These are phyloP conservation scores for Actinomucor elegans DNA, from an alignment of 371 early-diverging fungal species.

Conservation along the genomic window DNA sequence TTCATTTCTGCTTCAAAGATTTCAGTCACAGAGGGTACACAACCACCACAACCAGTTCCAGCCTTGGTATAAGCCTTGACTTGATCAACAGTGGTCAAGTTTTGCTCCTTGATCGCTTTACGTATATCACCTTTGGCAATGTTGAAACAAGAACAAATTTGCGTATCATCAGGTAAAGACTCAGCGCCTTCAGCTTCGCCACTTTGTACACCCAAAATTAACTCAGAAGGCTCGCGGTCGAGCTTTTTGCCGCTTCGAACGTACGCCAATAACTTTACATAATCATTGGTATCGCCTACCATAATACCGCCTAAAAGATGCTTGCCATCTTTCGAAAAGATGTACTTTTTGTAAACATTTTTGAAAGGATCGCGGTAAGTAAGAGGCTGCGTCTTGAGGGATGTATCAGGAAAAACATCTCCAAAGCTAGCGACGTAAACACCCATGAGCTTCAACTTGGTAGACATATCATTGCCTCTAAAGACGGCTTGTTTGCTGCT, in stretches of 20 bases:
- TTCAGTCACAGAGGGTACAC: conserved; percentile 53
- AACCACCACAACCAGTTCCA: conserved; percentile 65
- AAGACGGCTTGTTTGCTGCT: conserved; percentile 33
- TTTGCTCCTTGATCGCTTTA: conserved; percentile 39
- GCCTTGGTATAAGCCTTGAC: conserved; percentile 61
- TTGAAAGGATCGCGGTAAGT: conserved; percentile 61
- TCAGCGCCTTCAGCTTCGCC: conserved; percentile 37
- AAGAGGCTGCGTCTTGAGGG: conserved; percentile 36
- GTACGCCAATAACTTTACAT: conserved; percentile 56
- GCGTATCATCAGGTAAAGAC: conserved; percentile 65
- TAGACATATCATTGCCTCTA: conserved; percentile 65
- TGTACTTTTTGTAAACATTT: conserved; percentile 60
- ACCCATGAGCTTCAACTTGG: conserved; percentile 69
- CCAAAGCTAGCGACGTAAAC: conserved; percentile 74
- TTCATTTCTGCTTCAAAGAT: conserved; percentile 65
- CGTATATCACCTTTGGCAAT: conserved; percentile 61
- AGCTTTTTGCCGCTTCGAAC: conserved; percentile 51
- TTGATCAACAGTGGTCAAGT: conserved; percentile 52
- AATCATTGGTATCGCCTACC: conserved; percentile 68
- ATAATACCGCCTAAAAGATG: conserved; percentile 68
- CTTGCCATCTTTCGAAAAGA: conserved; percentile 66
- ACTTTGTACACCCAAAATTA: conserved; percentile 56
- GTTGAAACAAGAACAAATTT: conserved; percentile 73
- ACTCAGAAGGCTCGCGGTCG: conserved; percentile 53
- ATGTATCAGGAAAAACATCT: conserved; percentile 55